Evolutionary conservation across 768 basidiomycete species (phyloP).

Genomic region (Sarcodon sp.): DNA sequence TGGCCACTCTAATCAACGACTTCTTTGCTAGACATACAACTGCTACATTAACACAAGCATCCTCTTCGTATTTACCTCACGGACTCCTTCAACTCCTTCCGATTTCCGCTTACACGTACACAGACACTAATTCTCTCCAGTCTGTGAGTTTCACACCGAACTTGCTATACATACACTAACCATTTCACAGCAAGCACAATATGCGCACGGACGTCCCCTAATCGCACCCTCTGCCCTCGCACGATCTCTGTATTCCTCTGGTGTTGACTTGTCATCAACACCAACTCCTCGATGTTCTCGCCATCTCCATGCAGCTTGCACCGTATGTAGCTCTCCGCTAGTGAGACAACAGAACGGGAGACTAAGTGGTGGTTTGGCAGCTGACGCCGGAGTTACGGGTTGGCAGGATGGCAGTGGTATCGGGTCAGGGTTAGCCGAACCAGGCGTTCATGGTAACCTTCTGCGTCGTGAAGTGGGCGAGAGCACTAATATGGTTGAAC

Average conservation of each 20-base stretch:
- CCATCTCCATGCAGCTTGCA: conserved; percentile 61
- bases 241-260: conserved; percentile 39
- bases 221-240: conserved; percentile 24
- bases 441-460: conserved; percentile 41
- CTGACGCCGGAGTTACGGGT: conserved; percentile 39
- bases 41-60: conserved; percentile 12
- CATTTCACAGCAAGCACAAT: too few relatives aligned
- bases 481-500: conserved; percentile 51
- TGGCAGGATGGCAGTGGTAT: conserved; percentile 70
- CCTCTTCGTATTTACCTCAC: conserved; percentile 2
- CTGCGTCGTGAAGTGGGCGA: conserved; percentile 35
- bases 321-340: conserved; percentile 46
- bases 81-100: background rate
- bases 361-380: too few relatives aligned
- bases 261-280: conserved; percentile 49
- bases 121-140: conserved; percentile 14
- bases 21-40: conserved; percentile 65
- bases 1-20: conserved; percentile 72
- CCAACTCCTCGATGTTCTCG: conserved; percentile 57
- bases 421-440: conserved; percentile 53
- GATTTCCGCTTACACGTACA: conserved; percentile 4
- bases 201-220: background rate
- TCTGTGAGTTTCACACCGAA: background rate
- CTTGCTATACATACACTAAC: too few relatives aligned
- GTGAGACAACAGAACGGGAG: background rate